Percentiles rank a stretch among this genome's conserved stretches.
phyloP scores from a whole-genome alignment of 1,284 basidiomycete genomes.

The Anthracocystis walkeri region DNA sequence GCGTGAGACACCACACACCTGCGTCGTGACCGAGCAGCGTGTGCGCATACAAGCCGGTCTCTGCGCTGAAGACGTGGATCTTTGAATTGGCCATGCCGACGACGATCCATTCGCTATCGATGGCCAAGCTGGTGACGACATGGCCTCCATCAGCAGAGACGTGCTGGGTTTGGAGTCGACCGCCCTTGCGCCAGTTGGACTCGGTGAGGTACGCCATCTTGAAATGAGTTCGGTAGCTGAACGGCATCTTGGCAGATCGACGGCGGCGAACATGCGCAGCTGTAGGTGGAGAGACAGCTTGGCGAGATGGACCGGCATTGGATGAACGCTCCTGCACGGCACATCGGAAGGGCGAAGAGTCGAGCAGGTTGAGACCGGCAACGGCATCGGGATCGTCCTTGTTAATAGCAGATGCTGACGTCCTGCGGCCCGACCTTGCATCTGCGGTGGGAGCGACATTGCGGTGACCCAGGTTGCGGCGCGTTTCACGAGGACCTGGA shows the following conservation, averaged over 20 bases:
- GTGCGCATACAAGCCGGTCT: conserved; percentile 80
- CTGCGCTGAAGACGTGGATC: conserved; percentile 87
- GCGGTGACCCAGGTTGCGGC: conserved; percentile 8
- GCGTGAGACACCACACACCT: conserved; percentile 91
- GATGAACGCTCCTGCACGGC: conserved; percentile 17
- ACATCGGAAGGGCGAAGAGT: conserved; percentile 1
- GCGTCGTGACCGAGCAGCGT: conserved; percentile 86
- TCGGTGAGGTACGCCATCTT: conserved; percentile 81
- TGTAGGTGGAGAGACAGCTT: conserved; percentile 9
- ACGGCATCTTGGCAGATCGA: conserved; percentile 59
- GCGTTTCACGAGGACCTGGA: conserved; percentile 27
- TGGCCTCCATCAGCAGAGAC: conserved; percentile 75
- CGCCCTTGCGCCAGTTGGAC: conserved; percentile 86
- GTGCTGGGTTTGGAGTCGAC: conserved; percentile 80
- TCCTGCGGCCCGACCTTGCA: conserved; percentile 11
- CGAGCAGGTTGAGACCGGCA: conserved; percentile 26
- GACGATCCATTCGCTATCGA: conserved; percentile 87
- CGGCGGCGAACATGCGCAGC: conserved; percentile 26
- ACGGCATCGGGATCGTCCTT: conserved; percentile 3
- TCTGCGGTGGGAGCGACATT: background rate
- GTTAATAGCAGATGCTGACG: conserved; percentile 17
- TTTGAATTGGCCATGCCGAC: conserved; percentile 89
- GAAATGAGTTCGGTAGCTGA: conserved; percentile 80
- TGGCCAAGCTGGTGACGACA: conserved; percentile 86
- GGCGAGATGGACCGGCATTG: conserved; percentile 24